These are phyloP conservation scores for Tulasnella sp. DNA, from an alignment of 768 basidiomycete species.

Conservation along the genomic window DNA sequence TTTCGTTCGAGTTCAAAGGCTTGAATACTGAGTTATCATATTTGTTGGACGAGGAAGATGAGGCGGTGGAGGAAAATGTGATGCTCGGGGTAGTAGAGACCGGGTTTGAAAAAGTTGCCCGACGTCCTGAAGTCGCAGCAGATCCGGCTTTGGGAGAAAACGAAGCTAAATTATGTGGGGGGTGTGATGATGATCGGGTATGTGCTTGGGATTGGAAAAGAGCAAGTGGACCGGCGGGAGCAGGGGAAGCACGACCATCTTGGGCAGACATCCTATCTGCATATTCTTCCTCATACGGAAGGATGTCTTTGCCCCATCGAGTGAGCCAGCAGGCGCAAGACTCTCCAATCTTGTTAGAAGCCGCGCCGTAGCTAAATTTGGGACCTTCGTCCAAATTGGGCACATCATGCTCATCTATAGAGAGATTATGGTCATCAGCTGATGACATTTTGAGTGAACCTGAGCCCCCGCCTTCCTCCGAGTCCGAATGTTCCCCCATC, in stretches of 20 bases:
- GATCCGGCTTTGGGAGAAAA: too few relatives aligned
- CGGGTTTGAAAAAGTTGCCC: constrained; percentile 4
- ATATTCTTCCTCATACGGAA: constrained; percentile 44
- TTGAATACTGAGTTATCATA: background rate
- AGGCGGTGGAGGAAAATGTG: background rate
- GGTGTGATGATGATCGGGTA: background rate
- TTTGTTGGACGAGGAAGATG: background rate
- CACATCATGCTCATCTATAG: background rate
- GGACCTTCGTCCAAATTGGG: constrained; percentile 22
- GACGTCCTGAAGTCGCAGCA: background rate
- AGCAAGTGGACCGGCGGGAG: constrained; percentile 8
- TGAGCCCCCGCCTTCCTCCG: too few relatives aligned
- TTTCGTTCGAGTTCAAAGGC: too few relatives aligned
- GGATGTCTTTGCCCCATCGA: constrained; percentile 71
- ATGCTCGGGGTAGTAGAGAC: background rate
- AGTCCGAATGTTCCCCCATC: too few relatives aligned
- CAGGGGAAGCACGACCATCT: background rate
- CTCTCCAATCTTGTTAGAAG: constrained; percentile 86
- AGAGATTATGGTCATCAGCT: too few relatives aligned
- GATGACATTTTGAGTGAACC: too few relatives aligned
- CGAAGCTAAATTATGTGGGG: background rate
- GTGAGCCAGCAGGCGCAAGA: constrained; percentile 78
- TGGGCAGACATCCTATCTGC: constrained; percentile 11
- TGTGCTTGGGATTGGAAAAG: background rate
- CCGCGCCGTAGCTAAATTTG: constrained; percentile 66